Base-by-base conservation (phyloP, 352 stramenopile species). In the Globisporangium echinulatum region DNA sequence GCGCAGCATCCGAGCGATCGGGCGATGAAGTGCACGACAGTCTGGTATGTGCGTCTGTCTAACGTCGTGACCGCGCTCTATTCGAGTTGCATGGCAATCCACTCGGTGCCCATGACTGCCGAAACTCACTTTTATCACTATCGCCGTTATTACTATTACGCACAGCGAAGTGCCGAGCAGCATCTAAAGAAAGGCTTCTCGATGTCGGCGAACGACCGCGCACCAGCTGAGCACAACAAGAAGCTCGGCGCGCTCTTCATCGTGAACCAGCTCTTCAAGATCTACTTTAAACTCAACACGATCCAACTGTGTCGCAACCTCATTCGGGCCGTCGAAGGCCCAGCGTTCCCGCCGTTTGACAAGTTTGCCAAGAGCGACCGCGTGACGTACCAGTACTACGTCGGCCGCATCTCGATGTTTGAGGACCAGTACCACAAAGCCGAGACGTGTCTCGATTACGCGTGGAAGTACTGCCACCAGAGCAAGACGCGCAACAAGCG, bases 231-330 rank as follows among this genome's bases (percentile, higher is more conserved):
- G 60, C 68, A 91, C 67, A 93, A 89, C 75, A 94, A 94, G 74
- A 90, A 91, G 53, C 71, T 89, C 49, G 85, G 83, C n/a, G 74
- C 82, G 55, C 73, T 94, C 9, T 96, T 94, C 62, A 95, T 98
- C 69, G 94, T 97, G 50, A 97, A 98, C 65, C 90, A 98, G 73
- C 83, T 98, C 47, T 98, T 98, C 73, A 96, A 96, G 67, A 98
- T 98, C 74, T 98, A 98, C 79, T 98, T 98, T 75, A 90, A 92
- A 69, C 74, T 92, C 67, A 92, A 92, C 63, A 98, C 95, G 66
- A 93, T 98, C 58, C 80, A 96, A 63, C 66, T 98, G 51, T 98
- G 94, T 58, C 95, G 94, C 66, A 98, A 98, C 72, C 73, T 98
- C 52, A 91, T 98, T 40, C 82, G 82, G 46, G 82, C 83, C 0